Percentiles rank a stretch among this genome's conserved stretches.
Conservation (phyloP, 176 grass and related monocot genomes). For the Stipa capillata region DNA sequence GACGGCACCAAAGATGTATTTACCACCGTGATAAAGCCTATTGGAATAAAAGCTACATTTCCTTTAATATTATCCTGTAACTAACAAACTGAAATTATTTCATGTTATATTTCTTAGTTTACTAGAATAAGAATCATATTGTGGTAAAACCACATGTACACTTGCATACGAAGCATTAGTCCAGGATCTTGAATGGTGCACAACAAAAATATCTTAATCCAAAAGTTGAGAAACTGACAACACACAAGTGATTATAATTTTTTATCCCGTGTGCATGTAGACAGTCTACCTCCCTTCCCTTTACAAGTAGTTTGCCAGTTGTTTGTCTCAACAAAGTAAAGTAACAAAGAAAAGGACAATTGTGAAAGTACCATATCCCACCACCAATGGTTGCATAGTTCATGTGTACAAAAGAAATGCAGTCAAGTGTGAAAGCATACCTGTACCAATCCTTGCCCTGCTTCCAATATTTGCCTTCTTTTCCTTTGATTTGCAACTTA, state of each 20-base stretch:
- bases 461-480: conserved; percentile 81
- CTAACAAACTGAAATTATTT: background rate
- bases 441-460: conserved; percentile 99
- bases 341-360: background rate
- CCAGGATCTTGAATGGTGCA: background rate
- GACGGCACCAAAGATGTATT: background rate
- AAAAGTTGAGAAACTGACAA: background rate
- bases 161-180: background rate
- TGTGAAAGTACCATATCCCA: background rate
- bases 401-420: background rate
- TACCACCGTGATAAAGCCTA: background rate
- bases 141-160: background rate
- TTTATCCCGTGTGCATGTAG: background rate
- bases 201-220: background rate
- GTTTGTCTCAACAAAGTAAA: background rate
- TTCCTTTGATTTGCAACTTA: conserved; percentile 65
- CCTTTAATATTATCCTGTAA: background rate
- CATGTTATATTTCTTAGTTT: background rate
- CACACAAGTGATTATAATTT: background rate
- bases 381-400: background rate
- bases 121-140: conserved; percentile 4
- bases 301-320: too few species aligned
- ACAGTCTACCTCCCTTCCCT: too few species aligned
- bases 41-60: background rate
- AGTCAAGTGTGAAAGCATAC: conserved; percentile 38